Percentiles rank a stretch among this genome's conserved stretches.
Conservation (phyloP, 1,284 basidiomycete species). For the Tremellales sp. region DNA sequence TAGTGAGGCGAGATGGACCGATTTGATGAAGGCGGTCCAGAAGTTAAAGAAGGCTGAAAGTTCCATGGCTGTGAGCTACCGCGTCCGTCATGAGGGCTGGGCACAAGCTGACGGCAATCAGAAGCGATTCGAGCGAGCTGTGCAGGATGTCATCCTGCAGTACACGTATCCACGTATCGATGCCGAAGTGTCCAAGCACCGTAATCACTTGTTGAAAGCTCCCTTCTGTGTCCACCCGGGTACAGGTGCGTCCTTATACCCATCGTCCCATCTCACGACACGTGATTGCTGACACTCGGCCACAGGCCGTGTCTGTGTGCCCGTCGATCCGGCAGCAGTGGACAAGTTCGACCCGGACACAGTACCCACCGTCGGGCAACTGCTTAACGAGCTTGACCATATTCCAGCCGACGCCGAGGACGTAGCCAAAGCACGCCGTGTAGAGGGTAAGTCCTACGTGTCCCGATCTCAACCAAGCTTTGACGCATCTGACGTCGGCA, state of each 20-base stretch:
- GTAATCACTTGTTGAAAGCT: slow-evolving; percentile 96
- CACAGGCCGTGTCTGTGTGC: slow-evolving; percentile 87
- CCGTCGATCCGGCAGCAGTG: slow-evolving; percentile 73
- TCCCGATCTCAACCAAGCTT: slow-evolving; percentile 44
- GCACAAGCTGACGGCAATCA: slow-evolving; percentile 7
- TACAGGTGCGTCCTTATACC: slow-evolving; percentile 58
- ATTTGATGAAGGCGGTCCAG: slow-evolving; percentile 51
- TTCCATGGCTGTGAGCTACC: slow-evolving; percentile 17
- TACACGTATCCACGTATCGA: slow-evolving; percentile 97
- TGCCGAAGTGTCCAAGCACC: slow-evolving; percentile 92
- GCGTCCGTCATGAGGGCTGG: not conserved
- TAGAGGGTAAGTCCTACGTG: slow-evolving; percentile 51
- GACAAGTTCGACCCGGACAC: slow-evolving; percentile 77
- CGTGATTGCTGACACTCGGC: slow-evolving; percentile 1
- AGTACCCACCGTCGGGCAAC: slow-evolving; percentile 81
- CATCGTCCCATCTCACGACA: not conserved
- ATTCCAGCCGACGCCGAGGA: slow-evolving; percentile 51
- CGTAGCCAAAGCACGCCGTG: slow-evolving; percentile 16
- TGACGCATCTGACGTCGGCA: slow-evolving; percentile 10
- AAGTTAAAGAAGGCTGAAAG: slow-evolving; percentile 34
- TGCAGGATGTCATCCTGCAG: slow-evolving; percentile 86
- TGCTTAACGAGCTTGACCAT: slow-evolving; percentile 68
- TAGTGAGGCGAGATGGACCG: slow-evolving; percentile 69
- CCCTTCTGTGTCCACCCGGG: slow-evolving; percentile 97
- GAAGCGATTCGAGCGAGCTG: slow-evolving; percentile 47